phyloP scores from a whole-genome alignment of 2,329 filamentous ascomycete genomes.

The Paecilomyces dactylethromorphus region DNA sequence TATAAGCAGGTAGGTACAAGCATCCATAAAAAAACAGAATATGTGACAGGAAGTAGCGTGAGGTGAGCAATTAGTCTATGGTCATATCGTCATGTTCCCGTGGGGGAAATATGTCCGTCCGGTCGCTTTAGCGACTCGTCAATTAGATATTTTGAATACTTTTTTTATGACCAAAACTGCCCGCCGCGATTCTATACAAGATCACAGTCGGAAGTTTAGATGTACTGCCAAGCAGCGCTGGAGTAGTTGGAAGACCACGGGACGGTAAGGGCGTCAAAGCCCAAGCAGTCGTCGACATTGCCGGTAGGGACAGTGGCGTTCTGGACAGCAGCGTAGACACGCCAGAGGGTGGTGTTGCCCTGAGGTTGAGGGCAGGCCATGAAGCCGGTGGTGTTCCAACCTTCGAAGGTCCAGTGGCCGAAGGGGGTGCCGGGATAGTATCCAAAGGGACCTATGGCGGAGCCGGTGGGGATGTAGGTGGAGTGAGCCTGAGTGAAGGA shows the following conservation, averaged over 20 bases:
- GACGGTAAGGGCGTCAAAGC: slow-evolving; percentile 31
- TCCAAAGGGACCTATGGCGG: slow-evolving; percentile 45
- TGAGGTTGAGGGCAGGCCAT: slow-evolving; percentile 35
- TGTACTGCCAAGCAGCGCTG: slow-evolving; percentile 36
- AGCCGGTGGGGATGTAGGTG: slow-evolving; percentile 44
- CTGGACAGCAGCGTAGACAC: slow-evolving; percentile 36
- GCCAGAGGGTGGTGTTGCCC: slow-evolving; percentile 21
- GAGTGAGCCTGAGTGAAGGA: slow-evolving; percentile 54
- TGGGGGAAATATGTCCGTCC: not conserved
- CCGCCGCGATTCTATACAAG: not conserved
- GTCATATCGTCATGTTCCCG: not conserved
- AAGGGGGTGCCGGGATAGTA: slow-evolving; percentile 22
- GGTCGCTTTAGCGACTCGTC: not conserved
- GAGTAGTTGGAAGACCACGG: slow-evolving; percentile 12
- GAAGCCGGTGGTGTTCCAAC: slow-evolving; percentile 32
- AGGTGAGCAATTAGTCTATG: too few relatives aligned
- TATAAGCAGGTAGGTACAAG: not conserved
- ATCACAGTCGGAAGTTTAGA: slow-evolving; percentile 14
- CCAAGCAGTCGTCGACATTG: slow-evolving; percentile 30
- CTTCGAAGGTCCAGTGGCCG: slow-evolving; percentile 24
- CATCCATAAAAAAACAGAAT: not conserved
- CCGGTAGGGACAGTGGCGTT: slow-evolving; percentile 36
- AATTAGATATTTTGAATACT: not conserved
- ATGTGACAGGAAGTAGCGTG: too few relatives aligned
- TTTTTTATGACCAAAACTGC: not conserved